These are phyloP conservation scores for Chionographis japonica DNA, from an alignment of 106 monocot genomes.

Conservation along the genomic window DNA sequence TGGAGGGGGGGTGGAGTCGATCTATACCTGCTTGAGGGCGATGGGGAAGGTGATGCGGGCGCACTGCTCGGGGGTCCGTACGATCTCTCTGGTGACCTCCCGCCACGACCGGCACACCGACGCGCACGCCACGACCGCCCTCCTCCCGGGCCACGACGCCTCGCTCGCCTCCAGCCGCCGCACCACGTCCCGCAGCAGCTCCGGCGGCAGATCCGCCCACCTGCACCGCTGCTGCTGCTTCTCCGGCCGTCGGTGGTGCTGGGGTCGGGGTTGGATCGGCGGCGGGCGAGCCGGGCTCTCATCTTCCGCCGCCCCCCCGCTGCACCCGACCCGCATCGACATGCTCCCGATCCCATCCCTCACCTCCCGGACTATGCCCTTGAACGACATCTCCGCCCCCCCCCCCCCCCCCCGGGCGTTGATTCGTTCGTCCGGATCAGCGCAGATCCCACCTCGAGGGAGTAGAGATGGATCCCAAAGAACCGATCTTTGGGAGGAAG, in stretches of 20 bases:
- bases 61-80: conserved; percentile 47
- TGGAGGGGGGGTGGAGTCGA: too few relatives aligned
- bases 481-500: too few relatives aligned
- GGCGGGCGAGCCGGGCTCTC: not conserved
- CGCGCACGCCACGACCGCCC: conserved; percentile 49
- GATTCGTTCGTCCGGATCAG: too few relatives aligned
- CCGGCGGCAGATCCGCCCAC: conserved; percentile 66
- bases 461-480: too few relatives aligned
- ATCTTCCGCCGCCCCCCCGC: not conserved
- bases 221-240: conserved; percentile 30
- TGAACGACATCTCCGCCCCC: conserved; percentile 23
- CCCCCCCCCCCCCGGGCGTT: too few relatives aligned
- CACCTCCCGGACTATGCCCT: conserved; percentile 39
- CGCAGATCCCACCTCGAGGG: too few relatives aligned
- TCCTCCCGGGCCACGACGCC: conserved; percentile 47
- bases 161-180: conserved; percentile 52
- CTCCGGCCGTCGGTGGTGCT: conserved; percentile 1
- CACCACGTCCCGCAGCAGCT: conserved; percentile 60
- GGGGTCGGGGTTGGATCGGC: not conserved
- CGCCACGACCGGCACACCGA: conserved; percentile 64
- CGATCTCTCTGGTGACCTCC: conserved; percentile 41
- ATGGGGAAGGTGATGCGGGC: conserved; percentile 70
- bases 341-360: conserved; percentile 30
- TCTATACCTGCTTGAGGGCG: conserved; percentile 60
- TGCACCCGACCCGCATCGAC: conserved; percentile 10